Evolutionary conservation across 164 flowering plant species (phyloP).

Genomic region (Stephania yunnanensis): DNA sequence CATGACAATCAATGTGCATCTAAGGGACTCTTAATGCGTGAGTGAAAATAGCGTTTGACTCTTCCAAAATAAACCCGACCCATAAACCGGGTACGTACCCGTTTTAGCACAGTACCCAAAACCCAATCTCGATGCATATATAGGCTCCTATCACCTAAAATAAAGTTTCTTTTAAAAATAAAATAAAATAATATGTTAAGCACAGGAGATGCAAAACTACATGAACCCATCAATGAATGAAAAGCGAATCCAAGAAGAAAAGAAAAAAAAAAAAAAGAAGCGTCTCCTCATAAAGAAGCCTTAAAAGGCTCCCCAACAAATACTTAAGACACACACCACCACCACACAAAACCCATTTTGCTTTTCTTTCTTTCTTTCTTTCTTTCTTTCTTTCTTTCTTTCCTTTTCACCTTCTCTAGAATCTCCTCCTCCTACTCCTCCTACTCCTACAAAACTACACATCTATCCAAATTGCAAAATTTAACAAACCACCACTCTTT

Average conservation of each 20-base stretch:
- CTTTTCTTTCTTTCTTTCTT: background rate
- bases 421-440: background rate
- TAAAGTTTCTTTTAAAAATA: background rate
- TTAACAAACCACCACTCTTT: too few species aligned
- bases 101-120: background rate
- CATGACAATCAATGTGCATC: too few species aligned
- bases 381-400: background rate
- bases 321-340: slow-evolving; percentile 10
- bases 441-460: background rate
- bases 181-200: background rate
- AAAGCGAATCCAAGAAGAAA: slow-evolving; percentile 15
- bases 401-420: background rate
- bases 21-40: too few species aligned
- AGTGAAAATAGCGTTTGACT: too few species aligned
- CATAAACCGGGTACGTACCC: background rate
- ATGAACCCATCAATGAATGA: slow-evolving; percentile 1
- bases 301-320: slow-evolving; percentile 14
- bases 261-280: background rate
- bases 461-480: too few species aligned
- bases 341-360: background rate
- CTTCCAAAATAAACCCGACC: too few species aligned
- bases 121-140: background rate
- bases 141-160: background rate
- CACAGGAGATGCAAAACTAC: background rate
- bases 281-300: slow-evolving; percentile 12